Base-by-base conservation (phyloP, 805 yeast species). In the Metschnikowia lachancei region DNA sequence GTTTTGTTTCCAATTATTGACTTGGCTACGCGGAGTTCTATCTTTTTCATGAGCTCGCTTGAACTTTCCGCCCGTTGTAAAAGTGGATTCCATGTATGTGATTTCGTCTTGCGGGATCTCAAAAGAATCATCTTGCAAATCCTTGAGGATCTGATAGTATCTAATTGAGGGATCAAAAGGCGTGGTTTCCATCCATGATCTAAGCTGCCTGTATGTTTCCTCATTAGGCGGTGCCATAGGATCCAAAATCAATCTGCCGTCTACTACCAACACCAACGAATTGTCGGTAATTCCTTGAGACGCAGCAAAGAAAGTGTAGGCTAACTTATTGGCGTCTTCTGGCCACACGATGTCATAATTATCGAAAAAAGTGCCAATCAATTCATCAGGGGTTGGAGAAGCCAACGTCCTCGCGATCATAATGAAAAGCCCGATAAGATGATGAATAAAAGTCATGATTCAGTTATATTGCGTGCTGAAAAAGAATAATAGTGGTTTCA, bases 281-380 rank as follows among this genome's bases (percentile, higher is more conserved):
- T 44, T 30, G 5, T 11, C 26, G 14, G 16, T 13, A 7, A 3
- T 26, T 26, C 28, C 28, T 5, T 26, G 29, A 5, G 48, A 28
- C 19, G 44, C 16, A 19, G 44, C 16, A 2, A 45, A 40, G 28
- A 36, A 39, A 0, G 41, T 40, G 18, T 45, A 45, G 10, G 48
- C 48, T 28, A 45, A 26, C 33, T 45, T 45, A 36, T 45, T 40
- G 3, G 37, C 44, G 19, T 45, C 30, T 7, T 40, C 48, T 14
- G 48, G 44, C 48, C 48, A 45, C 18, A 45, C 44, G 10, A 12
- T 26, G 9, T 45, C 41, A 11, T 40, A 45, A 13, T 35, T 45
- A 3, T 45, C 44, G 34, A 45, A 45, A 26, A 45, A 40, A 14
- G 7, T n/a, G 10, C 14, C 24, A 3, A 40, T 36, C 22, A 44